Evolutionary conservation across 371 early-diverging fungal species (phyloP), one percentile per base, ranked within the genome.

Genomic region (Mortierella sp.): DNA sequence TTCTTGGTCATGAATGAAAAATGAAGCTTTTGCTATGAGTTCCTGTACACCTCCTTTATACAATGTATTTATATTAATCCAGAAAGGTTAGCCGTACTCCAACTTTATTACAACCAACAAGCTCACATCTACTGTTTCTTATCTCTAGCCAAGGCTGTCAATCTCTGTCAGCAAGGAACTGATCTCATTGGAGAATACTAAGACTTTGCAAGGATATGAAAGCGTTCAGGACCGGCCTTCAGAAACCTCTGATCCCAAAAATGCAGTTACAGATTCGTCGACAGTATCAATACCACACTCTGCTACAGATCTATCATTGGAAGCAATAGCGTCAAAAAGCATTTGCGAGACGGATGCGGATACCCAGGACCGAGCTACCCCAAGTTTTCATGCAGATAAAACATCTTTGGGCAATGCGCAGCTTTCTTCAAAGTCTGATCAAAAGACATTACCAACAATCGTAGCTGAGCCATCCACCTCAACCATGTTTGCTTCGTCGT

Each of bases 101-200:
- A 37, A 37, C 47, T n/a, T n/a, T 47, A 47, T 43, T 15, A 17
- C 35, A 57, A 37, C 61, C 4, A 28, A 43, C 47, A 15, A 23
- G 12, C 42, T 45, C 61, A 42, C 34, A 40, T 49, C 15, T 29
- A 7, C 35, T 57, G 17, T n/a, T 32, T 34, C 19, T 34, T 57
- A 26, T 19, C n/a, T 12, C 15, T 86, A 60, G 89, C 87, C 31
- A 35, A 86, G 37, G 82, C 86, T 61, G 82, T 88, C 68, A 73
- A 86, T 66, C 75, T 65, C 68, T 26, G 68, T 72, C 40, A 68
- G 64, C 66, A 72, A 57, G 66, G 49, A 72, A 3, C 51, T 68
- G 61, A 68, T 77, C 56, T 34, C 65, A 9, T 59, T 49, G 15
- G 31, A 59, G 26, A 64, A 28, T n/a, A 29, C 68, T 10, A 10